Conservation (phyloP, 495 filamentous ascomycete genomes). For the Neurospora tetrasperma region DNA sequence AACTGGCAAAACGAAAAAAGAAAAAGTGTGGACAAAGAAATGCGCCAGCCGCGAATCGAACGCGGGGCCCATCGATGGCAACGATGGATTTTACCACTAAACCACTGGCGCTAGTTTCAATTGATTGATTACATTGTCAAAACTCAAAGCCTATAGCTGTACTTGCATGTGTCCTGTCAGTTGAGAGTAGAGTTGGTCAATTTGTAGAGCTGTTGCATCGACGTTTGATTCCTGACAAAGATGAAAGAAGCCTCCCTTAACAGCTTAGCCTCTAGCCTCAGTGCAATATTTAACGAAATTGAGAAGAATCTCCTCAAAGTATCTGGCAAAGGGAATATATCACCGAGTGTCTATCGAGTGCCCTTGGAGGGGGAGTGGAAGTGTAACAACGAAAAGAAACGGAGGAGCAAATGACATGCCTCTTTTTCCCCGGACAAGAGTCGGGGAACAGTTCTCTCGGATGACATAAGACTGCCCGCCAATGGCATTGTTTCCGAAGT, state of each 20-base stretch:
- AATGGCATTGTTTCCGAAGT: too few relatives aligned
- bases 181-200: background rate
- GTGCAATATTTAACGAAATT: too few relatives aligned
- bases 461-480: too few relatives aligned
- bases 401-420: background rate
- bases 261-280: too few relatives aligned
- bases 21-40: background rate
- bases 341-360: background rate
- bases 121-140: too few relatives aligned
- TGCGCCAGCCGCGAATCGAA: conserved; percentile 42
- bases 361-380: background rate
- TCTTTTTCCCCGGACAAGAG: background rate
- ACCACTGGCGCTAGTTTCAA: conserved; percentile 23
- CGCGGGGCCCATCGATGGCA: conserved; percentile 44
- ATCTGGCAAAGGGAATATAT: background rate
- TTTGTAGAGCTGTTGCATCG: background rate
- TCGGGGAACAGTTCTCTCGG: too few relatives aligned
- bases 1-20: too few relatives aligned
- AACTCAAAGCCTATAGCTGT: too few relatives aligned
- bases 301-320: too few relatives aligned
- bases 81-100: conserved; percentile 47
- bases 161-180: too few relatives aligned
- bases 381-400: background rate
- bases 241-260: too few relatives aligned
- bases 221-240: background rate